Conservation (phyloP, 345 rosid species). For the Noccaea caerulescens region DNA sequence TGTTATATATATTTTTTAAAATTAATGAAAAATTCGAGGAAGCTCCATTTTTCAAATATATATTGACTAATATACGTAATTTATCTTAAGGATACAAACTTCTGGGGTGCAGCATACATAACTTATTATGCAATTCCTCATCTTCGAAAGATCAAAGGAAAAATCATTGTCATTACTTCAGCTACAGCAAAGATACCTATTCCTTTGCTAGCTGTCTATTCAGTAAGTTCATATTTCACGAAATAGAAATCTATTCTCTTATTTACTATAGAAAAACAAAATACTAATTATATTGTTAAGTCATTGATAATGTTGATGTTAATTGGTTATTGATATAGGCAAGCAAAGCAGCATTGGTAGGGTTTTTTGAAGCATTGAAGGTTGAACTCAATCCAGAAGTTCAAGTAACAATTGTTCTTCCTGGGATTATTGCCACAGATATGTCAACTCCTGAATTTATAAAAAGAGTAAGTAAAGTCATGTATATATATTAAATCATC, state of each 20-base stretch:
- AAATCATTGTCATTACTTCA: slow-evolving; percentile 45
- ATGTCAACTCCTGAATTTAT: slow-evolving; percentile 20
- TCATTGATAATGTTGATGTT: background rate
- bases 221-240: slow-evolving; percentile 25
- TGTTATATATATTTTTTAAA: no score
- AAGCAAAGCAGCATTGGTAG: slow-evolving; percentile 52
- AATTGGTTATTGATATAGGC: slow-evolving; percentile 38
- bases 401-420: slow-evolving; percentile 51
- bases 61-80: background rate
- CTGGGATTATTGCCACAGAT: slow-evolving; percentile 44
- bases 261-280: no score
- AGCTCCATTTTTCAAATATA: background rate
- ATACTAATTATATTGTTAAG: no score
- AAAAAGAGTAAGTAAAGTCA: background rate
- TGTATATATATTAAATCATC: no score
- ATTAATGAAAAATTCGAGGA: no score
- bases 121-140: slow-evolving; percentile 50
- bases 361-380: slow-evolving; percentile 51
- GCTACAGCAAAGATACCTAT: slow-evolving; percentile 30
- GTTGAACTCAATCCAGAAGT: slow-evolving; percentile 49
- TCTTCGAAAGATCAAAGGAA: slow-evolving; percentile 46
- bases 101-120: slow-evolving; percentile 50
- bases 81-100: slow-evolving; percentile 44
- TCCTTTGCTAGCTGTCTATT: slow-evolving; percentile 39
- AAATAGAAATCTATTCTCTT: no score